Evolutionary conservation across 1,284 basidiomycete genomes (phyloP), one percentile per base, ranked within the genome.

Genomic region (Somion occarium): DNA sequence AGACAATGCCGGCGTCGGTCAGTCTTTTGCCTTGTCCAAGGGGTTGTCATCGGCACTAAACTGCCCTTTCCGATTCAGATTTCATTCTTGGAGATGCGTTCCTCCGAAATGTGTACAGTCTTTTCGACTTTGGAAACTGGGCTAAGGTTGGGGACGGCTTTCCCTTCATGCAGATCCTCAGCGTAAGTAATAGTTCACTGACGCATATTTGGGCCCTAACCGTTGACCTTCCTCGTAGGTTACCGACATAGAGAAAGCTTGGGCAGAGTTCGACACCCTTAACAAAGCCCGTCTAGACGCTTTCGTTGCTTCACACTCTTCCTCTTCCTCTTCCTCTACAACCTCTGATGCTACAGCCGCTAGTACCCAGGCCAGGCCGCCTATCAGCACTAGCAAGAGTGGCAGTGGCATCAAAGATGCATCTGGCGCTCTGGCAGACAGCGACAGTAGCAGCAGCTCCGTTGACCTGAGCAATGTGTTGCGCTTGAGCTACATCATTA

Each of bases 401-500:
- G 19, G 2, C 15, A 22, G 19, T 18, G 38, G 9, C 30, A 34
- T 44, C 2, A 22, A 43, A 19, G 38, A 23, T 20, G 25, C 39
- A 18, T 19, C 49, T 19, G 24, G 47, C n/a, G 48, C 41, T 22
- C 38, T 50, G 5, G 34, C 26, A 3, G 47, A 46, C 20, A 25
- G 37, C 24, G 44, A 49, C 26, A 34, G 18, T 7, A 26, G 13
- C 15, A 24, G 47, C 38, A 24, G 47, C 38, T n/a, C 48, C 12
- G 41, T 44, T n/a, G 54, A 57, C 44, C 39, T 49, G 18, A 46
- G 49, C 37, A 48, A 38, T 27, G 44, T 60, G 20, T 49, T 46
- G 12, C 54, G 58, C 48, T 57, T 56, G 39, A 47, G 53, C 37
- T 56, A 55, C 43, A 58, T 58, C 49, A 51, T 60, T 46, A 58